A percentile compares a stretch with the other conserved stretches of the same genome.
Evolutionary conservation across 305 asterid species (phyloP).

Genomic region (Solanum hybrid): DNA sequence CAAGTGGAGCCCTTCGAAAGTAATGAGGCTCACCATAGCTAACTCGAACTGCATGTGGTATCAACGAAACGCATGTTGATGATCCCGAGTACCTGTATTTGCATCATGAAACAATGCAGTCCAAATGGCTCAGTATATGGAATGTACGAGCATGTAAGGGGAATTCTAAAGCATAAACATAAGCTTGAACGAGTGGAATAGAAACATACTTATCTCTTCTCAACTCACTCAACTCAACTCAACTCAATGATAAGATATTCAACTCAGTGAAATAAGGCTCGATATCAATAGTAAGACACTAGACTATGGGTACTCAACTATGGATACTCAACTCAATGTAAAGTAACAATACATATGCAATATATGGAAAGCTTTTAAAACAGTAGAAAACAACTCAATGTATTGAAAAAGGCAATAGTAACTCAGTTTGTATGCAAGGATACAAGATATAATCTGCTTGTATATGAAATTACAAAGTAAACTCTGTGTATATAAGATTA

Average conservation of each 20-base stretch:
- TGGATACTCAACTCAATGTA: too few species aligned
- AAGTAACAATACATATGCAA: background rate
- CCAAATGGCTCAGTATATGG: background rate
- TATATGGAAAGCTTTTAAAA: background rate
- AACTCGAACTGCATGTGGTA: background rate
- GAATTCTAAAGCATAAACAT: too few species aligned
- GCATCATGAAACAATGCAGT: background rate
- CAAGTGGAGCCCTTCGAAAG: background rate
- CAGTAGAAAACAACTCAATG: background rate
- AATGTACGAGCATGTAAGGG: background rate
- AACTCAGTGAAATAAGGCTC: too few species aligned
- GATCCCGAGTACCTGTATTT: background rate
- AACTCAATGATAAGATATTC: too few species aligned
- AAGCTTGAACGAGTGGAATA: background rate
- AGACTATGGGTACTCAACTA: too few species aligned
- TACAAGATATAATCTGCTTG: background rate
- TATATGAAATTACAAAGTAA: background rate
- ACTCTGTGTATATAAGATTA: too few species aligned
- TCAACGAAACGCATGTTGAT: background rate
- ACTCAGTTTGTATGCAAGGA: background rate
- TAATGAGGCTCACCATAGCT: background rate
- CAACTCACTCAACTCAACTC: background rate
- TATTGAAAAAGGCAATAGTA: background rate
- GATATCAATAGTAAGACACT: too few species aligned
- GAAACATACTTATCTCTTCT: background rate